Evolutionary conservation across 306 rosid species (phyloP).

Genomic region (Prunus davidiana): DNA sequence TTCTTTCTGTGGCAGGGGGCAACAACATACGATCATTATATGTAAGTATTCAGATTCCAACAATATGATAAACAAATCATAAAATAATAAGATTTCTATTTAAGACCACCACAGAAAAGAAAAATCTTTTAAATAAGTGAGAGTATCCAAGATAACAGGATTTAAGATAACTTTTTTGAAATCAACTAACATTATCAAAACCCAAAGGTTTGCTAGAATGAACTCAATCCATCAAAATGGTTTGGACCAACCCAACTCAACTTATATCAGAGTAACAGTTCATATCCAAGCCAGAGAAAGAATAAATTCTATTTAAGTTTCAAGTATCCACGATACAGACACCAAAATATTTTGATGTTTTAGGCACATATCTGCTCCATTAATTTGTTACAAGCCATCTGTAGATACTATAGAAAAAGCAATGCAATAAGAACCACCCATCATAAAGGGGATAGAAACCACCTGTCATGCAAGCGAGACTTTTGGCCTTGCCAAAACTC

Average conservation of each 20-base stretch:
- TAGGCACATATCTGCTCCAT: neutral
- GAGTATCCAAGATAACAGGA: neutral
- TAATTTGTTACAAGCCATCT: neutral
- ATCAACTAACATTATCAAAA: neutral
- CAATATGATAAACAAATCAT: neutral
- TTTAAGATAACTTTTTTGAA: neutral
- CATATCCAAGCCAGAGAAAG: neutral
- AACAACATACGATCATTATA: neutral
- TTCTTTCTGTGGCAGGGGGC: neutral
- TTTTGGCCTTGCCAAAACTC: conserved; percentile 98
- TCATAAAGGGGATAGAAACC: conserved; percentile 60
- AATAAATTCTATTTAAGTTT: neutral
- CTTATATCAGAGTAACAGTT: conserved; percentile 1
- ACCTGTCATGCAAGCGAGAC: conserved; percentile 99
- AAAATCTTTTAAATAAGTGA: too few relatives aligned
- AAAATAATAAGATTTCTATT: neutral
- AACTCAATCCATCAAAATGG: neutral
- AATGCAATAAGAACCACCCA: conserved; percentile 34
- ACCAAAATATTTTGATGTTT: neutral
- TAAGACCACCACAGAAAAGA: neutral
- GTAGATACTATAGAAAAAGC: conserved; percentile 16
- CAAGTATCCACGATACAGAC: neutral
- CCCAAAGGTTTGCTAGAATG: neutral
- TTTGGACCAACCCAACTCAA: neutral
- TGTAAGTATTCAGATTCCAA: neutral